Evolutionary conservation across 1,284 basidiomycete genomes (phyloP), one percentile per base, ranked within the genome.

Genomic region (Wallemia ichthyophaga): DNA sequence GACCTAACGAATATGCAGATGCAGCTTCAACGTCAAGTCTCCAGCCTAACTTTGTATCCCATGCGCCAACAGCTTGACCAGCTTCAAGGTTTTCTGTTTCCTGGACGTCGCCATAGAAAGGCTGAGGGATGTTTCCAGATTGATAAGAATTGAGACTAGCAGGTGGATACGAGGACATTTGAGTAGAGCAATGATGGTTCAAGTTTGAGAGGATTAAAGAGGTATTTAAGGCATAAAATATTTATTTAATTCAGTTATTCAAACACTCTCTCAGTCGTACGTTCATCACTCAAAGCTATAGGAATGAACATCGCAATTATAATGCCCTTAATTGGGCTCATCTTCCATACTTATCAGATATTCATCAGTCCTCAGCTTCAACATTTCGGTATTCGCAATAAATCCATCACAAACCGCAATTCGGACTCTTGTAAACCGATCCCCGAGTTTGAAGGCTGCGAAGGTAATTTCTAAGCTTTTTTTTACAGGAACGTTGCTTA

Each of bases 11-110:
- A 66, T 86, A 85, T 1, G 79, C 74, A 60, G 74, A 73, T 1
- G 79, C 80, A 23, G 82, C 78, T 62, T 83, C 72, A 21, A 81
- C 60, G 67, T 86, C 81, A 9, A 85, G 78, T 61, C 82, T 74
- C 72, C 77, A 73, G 17, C 79, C 78, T 65, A 78, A 78, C 56
- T 77, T 72, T 27, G 80, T 82, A 71, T 82, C 80, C 79, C 82
- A 85, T 61, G 76, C 76, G 62, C 55, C 55, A 9, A 56, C 55
- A 13, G 55, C 55, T 7, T 56, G 55, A 25, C 55, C 55, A 56
- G 24, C 55, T 17, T 56, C 55, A 5, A 48, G n/a, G n/a, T 48
- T 48, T 3, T 48, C 37, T 5, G 37, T 5, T 3, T 48, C 37
- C 5, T 48, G 9, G 3, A 48, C n/a, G n/a, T 48, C 37, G n/a